Evolutionary conservation across 495 filamentous ascomycete species (phyloP).

Genomic region (Neurospora sp.): DNA sequence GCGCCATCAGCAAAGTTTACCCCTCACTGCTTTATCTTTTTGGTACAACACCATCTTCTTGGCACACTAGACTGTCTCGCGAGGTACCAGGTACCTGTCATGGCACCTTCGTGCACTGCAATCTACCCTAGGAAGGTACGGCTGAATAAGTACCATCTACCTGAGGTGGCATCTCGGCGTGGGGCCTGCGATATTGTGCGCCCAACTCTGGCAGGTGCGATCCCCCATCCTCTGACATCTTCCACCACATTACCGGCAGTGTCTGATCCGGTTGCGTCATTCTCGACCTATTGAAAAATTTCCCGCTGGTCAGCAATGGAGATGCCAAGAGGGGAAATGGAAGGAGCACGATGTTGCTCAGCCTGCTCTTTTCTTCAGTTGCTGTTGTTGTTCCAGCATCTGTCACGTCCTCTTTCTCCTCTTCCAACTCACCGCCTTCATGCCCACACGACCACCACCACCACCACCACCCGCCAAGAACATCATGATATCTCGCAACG

Average conservation of each 20-base stretch:
- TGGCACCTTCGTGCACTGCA: background rate
- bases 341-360: background rate
- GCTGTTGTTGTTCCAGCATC: background rate
- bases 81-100: background rate
- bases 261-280: background rate
- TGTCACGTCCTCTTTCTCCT: background rate
- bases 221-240: background rate
- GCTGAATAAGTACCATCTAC: background rate
- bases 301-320: background rate
- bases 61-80: background rate
- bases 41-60: background rate
- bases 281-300: background rate
- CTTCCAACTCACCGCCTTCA: background rate
- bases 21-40: background rate
- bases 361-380: background rate
- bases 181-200: background rate
- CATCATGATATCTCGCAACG: background rate
- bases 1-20: background rate
- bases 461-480: background rate
- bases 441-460: background rate
- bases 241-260: background rate
- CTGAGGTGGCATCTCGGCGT: background rate
- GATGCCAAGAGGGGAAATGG: background rate
- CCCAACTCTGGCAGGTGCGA: background rate
- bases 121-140: background rate